Conservation (phyloP, 2,329 filamentous ascomycete genomes). For the Daldinia sp. region DNA sequence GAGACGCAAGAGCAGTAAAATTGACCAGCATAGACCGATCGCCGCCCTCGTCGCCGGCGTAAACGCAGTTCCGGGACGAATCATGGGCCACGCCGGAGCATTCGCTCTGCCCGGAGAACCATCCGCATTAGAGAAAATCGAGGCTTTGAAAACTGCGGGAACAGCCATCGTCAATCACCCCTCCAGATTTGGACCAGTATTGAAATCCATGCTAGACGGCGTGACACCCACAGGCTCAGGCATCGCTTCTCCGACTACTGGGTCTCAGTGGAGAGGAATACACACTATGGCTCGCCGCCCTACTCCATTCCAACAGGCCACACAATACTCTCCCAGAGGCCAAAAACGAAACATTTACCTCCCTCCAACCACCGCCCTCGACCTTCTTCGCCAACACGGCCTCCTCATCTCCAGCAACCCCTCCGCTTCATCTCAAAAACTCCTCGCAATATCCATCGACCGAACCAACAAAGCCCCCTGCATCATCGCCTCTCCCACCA, state of each 20-base stretch:
- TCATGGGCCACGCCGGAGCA: conserved; percentile 84
- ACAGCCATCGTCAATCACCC: conserved; percentile 78
- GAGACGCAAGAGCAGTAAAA: neutral
- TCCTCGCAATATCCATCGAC: conserved; percentile 72
- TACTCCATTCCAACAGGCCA: conserved; percentile 19
- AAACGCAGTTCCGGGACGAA: conserved; percentile 66
- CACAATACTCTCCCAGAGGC: neutral
- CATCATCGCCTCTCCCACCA: conserved; percentile 66
- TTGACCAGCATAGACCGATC: conserved; percentile 64
- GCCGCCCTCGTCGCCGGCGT: conserved; percentile 75
- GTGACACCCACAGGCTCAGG: conserved; percentile 25
- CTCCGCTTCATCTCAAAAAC: conserved; percentile 52
- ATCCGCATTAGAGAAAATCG: conserved; percentile 70
- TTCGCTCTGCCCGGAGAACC: conserved; percentile 74
- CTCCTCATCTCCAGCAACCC: conserved; percentile 53
- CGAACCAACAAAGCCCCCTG: conserved; percentile 68
- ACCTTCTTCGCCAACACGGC: conserved; percentile 62
- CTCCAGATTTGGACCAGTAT: conserved; percentile 73
- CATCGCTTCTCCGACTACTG: conserved; percentile 24
- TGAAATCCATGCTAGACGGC: conserved; percentile 67
- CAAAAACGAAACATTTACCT: conserved; percentile 65
- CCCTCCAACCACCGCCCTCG: conserved; percentile 59
- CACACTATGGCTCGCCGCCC: conserved; percentile 56
- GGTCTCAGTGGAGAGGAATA: conserved; percentile 58
- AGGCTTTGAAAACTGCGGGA: conserved; percentile 70